These are phyloP conservation scores for Microthlaspi erraticum DNA, from an alignment of 345 rosid species.

Conservation along the genomic window DNA sequence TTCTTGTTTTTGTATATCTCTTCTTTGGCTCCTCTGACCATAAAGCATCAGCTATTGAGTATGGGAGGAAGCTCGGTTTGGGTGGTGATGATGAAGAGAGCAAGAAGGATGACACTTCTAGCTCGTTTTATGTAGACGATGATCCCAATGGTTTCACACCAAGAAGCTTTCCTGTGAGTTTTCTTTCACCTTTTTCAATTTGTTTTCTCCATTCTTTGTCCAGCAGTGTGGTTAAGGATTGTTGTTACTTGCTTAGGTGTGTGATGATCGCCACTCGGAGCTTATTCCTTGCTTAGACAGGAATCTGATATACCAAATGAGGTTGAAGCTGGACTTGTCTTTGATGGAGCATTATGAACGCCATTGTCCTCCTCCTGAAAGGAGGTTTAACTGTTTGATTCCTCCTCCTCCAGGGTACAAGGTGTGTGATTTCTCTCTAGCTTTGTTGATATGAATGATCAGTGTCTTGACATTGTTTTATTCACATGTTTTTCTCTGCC, in stretches of 20 bases:
- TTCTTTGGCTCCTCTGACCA: constrained; percentile 66
- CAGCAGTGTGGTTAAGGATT: neutral
- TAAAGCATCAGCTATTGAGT: constrained; percentile 78
- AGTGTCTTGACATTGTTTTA: neutral
- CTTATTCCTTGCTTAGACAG: constrained; percentile 95
- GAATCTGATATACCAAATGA: constrained; percentile 84
- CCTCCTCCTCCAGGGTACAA: constrained; percentile 98
- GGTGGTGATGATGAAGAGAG: constrained; percentile 81
- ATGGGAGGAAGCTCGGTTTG: constrained; percentile 86
- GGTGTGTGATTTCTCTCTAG: constrained; percentile 44
- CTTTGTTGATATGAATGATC: neutral
- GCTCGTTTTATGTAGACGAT: constrained; percentile 48
- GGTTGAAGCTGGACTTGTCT: constrained; percentile 88
- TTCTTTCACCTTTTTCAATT: neutral
- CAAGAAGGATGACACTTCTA: constrained; percentile 61
- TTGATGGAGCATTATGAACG: constrained; percentile 99
- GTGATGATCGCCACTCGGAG: constrained; percentile 94
- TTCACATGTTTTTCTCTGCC: neutral
- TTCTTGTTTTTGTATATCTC: constrained; percentile 72
- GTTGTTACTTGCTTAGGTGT: constrained; percentile 58
- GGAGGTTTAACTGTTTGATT: constrained; percentile 90
- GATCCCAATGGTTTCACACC: constrained; percentile 48
- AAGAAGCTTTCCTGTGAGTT: constrained; percentile 88
- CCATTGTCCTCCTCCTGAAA: constrained; percentile 94
- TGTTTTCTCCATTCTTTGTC: too few species aligned